A percentile compares a stretch with the other conserved stretches of the same genome.
phyloP scores from a whole-genome alignment of 2,329 filamentous ascomycete genomes.

The Trichoderma asperellum region DNA sequence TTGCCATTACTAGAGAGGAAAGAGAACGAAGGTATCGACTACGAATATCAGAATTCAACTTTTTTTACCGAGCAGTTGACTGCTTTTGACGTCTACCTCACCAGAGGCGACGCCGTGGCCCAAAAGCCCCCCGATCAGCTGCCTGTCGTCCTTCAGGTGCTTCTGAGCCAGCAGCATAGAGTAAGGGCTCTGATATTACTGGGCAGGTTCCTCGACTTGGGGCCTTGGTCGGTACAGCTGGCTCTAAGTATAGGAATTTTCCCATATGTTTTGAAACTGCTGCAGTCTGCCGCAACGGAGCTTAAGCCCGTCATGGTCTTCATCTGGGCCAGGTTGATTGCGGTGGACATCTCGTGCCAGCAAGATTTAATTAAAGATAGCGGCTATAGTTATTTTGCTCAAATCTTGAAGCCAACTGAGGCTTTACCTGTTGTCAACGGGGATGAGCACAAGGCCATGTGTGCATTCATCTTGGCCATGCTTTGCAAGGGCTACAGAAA shows the following conservation, averaged over 20 bases:
- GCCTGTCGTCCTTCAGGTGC: conserved; percentile 92
- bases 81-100: conserved; percentile 94
- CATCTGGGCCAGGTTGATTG: conserved; percentile 95
- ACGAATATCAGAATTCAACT: conserved; percentile 90
- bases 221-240: conserved; percentile 98
- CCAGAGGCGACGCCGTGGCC: conserved; percentile 76
- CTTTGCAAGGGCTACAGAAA: conserved; percentile 94
- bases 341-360: conserved; percentile 92
- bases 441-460: conserved; percentile 98
- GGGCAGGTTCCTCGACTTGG: conserved; percentile 90
- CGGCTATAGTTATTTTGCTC: conserved; percentile 95
- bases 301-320: conserved; percentile 99
- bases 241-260: conserved; percentile 98
- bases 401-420: conserved; percentile 83
- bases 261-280: conserved; percentile 94
- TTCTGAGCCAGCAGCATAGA: conserved; percentile 93
- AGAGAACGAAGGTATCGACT: conserved; percentile 73
- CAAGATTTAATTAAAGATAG: conserved; percentile 94
- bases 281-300: conserved; percentile 93
- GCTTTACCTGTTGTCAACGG: conserved; percentile 83
- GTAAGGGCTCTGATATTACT: conserved; percentile 88
- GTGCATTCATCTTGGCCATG: conserved; percentile 95
- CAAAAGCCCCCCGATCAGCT: conserved; percentile 91
- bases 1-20: conserved; percentile 82
- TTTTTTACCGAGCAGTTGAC: conserved; percentile 98